Base-by-base conservation (phyloP, 163 green algal genomes). In the Volvox carteri region DNA sequence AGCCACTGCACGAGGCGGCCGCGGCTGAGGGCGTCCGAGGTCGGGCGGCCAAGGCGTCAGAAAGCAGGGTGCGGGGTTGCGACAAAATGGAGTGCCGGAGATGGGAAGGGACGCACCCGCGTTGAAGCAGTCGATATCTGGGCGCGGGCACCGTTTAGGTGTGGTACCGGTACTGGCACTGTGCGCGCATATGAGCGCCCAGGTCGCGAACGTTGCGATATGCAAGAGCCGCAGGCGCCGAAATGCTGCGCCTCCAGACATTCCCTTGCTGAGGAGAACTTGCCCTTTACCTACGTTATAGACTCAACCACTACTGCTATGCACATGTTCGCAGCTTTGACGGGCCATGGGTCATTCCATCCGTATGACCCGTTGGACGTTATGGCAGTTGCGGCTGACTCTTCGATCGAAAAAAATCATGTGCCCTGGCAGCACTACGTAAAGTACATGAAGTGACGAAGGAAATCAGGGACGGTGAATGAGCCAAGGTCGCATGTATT, bases 81-180 rank as follows among this genome's bases (percentile, higher is more conserved):
- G 54, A 23, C 19, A 65, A 65, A 19, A 12, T 65, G 54, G 54
- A 28, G 7, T 16, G 16, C 16, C 3, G 54, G 54, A 65, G n/a
- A 19, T 65, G 54, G 28, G 28, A 23, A 19, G 54, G 28, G 54
- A 65, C 54, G 54, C 30, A 75, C 65, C 65, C 65, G 65, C 30
- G 30, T 75, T 48, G 65, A 75, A 75, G 65, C 65, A 75, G 6
- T 75, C 65, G 33, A 33, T 33, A 25, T 75, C 65, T n/a, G 65
- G 65, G 5, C 65, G 65, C 28, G 65, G 65, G 18, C 65, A 73
- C 16, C 37, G 25, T 73, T 37, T 73, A 28, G 28, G 62, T 4
- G n/a, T n/a, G n/a, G n/a, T n/a, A n/a, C n/a, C n/a, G n/a, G 37
- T 5, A 73, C 8, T 39, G 62, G 62, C 35, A 11, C 23, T 11